A percentile compares a stretch with the other conserved stretches of the same genome.
phyloP scores from a whole-genome alignment of 1,284 basidiomycete species.

The Cryptococcus sp. region DNA sequence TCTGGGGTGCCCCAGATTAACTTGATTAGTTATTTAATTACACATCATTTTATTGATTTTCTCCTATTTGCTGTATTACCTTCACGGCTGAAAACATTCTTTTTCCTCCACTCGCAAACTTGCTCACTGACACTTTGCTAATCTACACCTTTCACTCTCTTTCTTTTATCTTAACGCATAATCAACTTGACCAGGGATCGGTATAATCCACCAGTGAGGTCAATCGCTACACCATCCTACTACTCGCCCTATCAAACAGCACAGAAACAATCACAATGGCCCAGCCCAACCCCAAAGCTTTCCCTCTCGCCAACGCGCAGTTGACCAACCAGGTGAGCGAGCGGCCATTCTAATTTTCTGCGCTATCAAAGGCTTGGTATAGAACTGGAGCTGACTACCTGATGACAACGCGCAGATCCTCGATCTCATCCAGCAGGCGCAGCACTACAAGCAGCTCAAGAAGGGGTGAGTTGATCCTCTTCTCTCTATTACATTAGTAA shows the following conservation, averaged over 20 bases:
- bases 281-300: constrained; percentile 71
- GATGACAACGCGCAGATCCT: constrained; percentile 64
- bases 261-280: constrained; percentile 32
- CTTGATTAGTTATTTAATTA: neutral
- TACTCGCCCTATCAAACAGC: no score
- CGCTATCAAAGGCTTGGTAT: neutral
- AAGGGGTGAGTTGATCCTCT: constrained; percentile 64
- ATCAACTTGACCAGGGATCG: constrained; percentile 26
- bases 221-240: no score
- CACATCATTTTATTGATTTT: constrained; percentile 1
- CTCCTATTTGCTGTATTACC: neutral
- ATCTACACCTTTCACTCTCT: neutral
- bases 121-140: neutral
- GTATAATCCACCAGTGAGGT: constrained; percentile 23
- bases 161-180: neutral
- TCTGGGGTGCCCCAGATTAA: neutral
- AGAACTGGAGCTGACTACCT: neutral
- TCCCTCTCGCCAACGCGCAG: constrained; percentile 84
- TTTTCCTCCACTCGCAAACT: neutral
- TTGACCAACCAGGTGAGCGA: constrained; percentile 87
- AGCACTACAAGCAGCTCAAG: constrained; percentile 94
- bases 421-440: constrained; percentile 84
- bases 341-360: neutral
- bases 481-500: neutral
- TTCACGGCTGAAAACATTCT: neutral